Conservation (phyloP, 176 grass and related monocot species). For the Neostapfia colusana region DNA sequence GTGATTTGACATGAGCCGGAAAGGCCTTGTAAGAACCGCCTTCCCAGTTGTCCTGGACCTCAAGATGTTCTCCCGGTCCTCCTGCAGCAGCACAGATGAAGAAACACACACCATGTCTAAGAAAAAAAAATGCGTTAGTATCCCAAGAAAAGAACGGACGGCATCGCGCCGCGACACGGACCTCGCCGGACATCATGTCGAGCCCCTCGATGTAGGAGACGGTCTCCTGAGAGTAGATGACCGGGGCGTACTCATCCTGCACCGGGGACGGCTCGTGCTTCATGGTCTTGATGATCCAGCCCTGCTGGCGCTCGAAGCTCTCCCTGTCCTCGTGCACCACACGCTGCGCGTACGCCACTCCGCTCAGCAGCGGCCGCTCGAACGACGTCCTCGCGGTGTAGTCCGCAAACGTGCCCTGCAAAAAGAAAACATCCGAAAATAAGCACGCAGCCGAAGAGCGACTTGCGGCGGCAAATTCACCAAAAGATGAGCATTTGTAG, state of each 20-base stretch:
- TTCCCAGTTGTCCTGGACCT: conserved; percentile 78
- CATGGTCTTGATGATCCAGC: conserved; percentile 95
- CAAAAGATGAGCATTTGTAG: no score
- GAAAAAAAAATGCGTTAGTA: background rate
- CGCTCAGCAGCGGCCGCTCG: conserved; percentile 82
- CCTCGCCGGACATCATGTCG: conserved; percentile 93
- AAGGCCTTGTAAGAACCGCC: conserved; percentile 84
- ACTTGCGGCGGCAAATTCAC: no score
- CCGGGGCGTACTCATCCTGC: conserved; percentile 91
- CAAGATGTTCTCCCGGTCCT: conserved; percentile 89
- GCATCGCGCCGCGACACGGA: background rate
- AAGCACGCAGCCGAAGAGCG: background rate
- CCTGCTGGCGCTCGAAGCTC: conserved; percentile 72
- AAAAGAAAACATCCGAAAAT: conserved; percentile 21
- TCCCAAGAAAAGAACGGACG: conserved; percentile 7
- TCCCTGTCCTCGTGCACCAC: conserved; percentile 74
- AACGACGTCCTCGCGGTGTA: conserved; percentile 85
- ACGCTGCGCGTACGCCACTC: conserved; percentile 87
- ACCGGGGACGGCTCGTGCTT: conserved; percentile 78
- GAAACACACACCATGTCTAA: background rate
- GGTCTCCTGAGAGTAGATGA: conserved; percentile 94
- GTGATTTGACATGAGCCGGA: conserved; percentile 83
- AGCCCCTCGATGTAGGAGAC: conserved; percentile 94
- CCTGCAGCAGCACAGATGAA: conserved; percentile 45
- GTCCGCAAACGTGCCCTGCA: conserved; percentile 79